phyloP scores from a whole-genome alignment of 352 stramenopile genomes.

The Phytophthora melonis region DNA sequence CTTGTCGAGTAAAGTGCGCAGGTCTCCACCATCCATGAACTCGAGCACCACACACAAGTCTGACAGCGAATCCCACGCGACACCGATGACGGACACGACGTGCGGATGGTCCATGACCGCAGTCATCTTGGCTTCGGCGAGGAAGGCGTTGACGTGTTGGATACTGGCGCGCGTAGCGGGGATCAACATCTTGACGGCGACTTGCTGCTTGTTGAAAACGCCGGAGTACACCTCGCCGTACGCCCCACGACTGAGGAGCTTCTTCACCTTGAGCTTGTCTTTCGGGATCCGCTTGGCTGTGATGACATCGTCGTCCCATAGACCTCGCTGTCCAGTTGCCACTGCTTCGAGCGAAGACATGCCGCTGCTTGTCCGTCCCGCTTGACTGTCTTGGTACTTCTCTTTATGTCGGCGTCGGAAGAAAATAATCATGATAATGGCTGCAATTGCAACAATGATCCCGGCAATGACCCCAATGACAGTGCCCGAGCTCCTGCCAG shows the following conservation, averaged over 20 bases:
- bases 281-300: slow-evolving; percentile 38
- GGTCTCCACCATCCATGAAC: slow-evolving; percentile 55
- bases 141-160: slow-evolving; percentile 44
- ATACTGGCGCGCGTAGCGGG: slow-evolving; percentile 32
- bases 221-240: slow-evolving; percentile 53
- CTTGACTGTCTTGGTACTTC: not conserved
- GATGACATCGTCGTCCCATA: slow-evolving; percentile 41
- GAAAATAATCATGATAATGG: not conserved
- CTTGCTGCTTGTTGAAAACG: slow-evolving; percentile 33
- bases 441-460: not conserved
- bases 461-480: not conserved
- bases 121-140: slow-evolving; percentile 51
- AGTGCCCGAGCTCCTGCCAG: not conserved
- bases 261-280: slow-evolving; percentile 37
- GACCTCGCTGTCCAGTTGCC: slow-evolving; percentile 1
- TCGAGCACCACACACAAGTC: slow-evolving; percentile 54
- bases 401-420: not conserved
- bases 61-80: slow-evolving; percentile 43
- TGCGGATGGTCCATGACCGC: slow-evolving; percentile 39
- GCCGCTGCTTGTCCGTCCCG: not conserved
- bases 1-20: slow-evolving; percentile 39
- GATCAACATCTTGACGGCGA: slow-evolving; percentile 54
- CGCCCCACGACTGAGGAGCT: slow-evolving; percentile 39
- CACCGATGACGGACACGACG: slow-evolving; percentile 53
- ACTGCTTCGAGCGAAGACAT: not conserved